Percentiles rank a stretch among this genome's conserved stretches.
These are phyloP conservation scores for Fusarium multiceps DNA, from an alignment of 2,329 filamentous ascomycete genomes.

Conservation along the genomic window DNA sequence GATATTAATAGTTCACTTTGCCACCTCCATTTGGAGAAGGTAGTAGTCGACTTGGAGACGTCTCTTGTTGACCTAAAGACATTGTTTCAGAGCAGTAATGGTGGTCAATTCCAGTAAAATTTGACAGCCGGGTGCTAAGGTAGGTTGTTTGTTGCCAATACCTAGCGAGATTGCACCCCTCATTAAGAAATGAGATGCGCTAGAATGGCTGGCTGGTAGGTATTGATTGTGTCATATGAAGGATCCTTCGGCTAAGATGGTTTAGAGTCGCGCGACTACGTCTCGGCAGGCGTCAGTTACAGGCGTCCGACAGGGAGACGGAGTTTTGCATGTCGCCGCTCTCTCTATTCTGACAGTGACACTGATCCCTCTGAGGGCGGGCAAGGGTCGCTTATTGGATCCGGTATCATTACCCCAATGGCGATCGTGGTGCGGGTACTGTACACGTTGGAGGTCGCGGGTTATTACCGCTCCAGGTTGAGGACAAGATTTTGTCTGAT, in stretches of 20 bases:
- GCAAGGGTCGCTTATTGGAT: slow-evolving; percentile 33
- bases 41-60: neutral
- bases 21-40: neutral
- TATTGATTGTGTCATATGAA: slow-evolving; percentile 26
- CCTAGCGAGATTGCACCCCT: slow-evolving; percentile 32
- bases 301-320: slow-evolving; percentile 19
- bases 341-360: slow-evolving; percentile 5
- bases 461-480: neutral
- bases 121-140: slow-evolving; percentile 1
- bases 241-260: slow-evolving; percentile 21
- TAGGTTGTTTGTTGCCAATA: neutral
- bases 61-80: neutral
- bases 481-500: neutral
- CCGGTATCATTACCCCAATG: slow-evolving; percentile 29
- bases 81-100: neutral
- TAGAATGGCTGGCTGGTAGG: slow-evolving; percentile 20
- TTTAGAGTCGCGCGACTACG: slow-evolving; percentile 35
- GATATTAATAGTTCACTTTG: neutral
- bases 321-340: slow-evolving; percentile 10
- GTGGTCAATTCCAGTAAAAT: neutral
- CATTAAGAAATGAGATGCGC: slow-evolving; percentile 29
- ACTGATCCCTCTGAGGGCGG: slow-evolving; percentile 9
- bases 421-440: slow-evolving; percentile 33
- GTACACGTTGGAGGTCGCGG: slow-evolving; percentile 25
- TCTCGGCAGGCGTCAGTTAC: slow-evolving; percentile 37